Conservation (phyloP, 2,329 filamentous ascomycete species). For the Fusarium continuum region DNA sequence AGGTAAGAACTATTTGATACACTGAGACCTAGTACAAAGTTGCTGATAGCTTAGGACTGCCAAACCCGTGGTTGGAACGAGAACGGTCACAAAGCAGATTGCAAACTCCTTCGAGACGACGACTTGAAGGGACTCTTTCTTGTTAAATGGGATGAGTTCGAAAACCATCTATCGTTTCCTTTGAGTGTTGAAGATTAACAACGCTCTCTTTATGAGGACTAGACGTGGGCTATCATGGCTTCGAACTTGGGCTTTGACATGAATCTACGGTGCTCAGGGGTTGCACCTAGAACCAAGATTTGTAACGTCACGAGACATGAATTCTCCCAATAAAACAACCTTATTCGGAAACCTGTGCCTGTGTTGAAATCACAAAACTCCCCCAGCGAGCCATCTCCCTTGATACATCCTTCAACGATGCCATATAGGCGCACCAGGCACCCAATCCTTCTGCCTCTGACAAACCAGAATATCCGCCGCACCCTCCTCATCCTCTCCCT, state of each 20-base stretch:
- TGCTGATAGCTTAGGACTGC: slow-evolving; percentile 8
- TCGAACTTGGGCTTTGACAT: too few relatives aligned
- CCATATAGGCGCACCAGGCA: slow-evolving; percentile 23
- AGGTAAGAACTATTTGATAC: background rate
- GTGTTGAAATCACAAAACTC: background rate
- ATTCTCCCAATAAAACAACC: too few relatives aligned
- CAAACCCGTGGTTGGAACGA: slow-evolving; percentile 13
- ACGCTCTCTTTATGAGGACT: too few relatives aligned
- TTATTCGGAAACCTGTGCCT: too few relatives aligned
- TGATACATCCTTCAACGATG: slow-evolving; percentile 5
- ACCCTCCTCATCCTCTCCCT: background rate
- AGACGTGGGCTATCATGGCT: too few relatives aligned
- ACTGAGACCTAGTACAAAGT: background rate
- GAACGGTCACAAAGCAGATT: slow-evolving; percentile 22
- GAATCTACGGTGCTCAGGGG: too few relatives aligned
- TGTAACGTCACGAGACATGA: too few relatives aligned
- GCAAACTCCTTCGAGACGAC: slow-evolving; percentile 12
- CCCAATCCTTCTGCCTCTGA: slow-evolving; percentile 19
- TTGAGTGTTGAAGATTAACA: background rate
- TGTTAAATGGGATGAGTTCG: background rate
- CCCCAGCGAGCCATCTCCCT: background rate
- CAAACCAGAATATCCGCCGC: slow-evolving; percentile 20
- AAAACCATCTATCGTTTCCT: background rate
- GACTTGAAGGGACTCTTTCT: slow-evolving; percentile 14
- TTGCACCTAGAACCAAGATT: too few relatives aligned